Conservation (phyloP, 2,329 filamentous ascomycete genomes). For the Thermochaetoides dissita region DNA sequence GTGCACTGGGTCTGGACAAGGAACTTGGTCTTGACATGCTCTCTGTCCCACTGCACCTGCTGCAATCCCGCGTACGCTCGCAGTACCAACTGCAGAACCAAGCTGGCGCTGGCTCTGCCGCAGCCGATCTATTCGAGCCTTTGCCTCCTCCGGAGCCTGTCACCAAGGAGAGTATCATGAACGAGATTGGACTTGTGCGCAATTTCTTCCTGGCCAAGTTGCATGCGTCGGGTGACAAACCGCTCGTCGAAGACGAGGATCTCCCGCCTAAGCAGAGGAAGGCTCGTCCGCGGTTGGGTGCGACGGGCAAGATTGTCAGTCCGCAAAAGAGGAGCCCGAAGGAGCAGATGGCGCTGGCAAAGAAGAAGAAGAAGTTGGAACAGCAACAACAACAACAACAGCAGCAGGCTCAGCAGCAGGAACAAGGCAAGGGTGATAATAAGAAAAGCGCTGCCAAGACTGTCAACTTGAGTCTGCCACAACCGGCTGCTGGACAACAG, state of each 20-base stretch:
- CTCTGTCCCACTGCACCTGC: slow-evolving; percentile 81
- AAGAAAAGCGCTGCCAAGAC: no score
- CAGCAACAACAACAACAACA: slow-evolving; percentile 18
- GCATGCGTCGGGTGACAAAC: slow-evolving; percentile 66
- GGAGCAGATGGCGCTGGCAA: slow-evolving; percentile 69
- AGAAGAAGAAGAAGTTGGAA: slow-evolving; percentile 74
- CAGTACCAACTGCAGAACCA: slow-evolving; percentile 65
- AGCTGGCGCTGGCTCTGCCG: slow-evolving; percentile 35
- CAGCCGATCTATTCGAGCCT: slow-evolving; percentile 49
- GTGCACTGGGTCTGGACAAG: slow-evolving; percentile 78
- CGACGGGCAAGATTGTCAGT: slow-evolving; percentile 73
- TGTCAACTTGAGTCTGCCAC: background rate
- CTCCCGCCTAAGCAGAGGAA: slow-evolving; percentile 81
- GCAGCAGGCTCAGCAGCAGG: slow-evolving; percentile 34
- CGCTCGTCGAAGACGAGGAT: slow-evolving; percentile 87
- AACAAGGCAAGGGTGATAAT: no score
- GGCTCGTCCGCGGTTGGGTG: slow-evolving; percentile 49
- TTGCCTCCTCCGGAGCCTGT: slow-evolving; percentile 62
- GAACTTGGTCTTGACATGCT: slow-evolving; percentile 81
- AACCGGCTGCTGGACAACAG: no score
- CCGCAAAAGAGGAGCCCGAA: slow-evolving; percentile 71
- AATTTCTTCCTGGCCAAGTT: slow-evolving; percentile 87
- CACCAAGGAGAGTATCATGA: slow-evolving; percentile 60
- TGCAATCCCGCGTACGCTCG: slow-evolving; percentile 80
- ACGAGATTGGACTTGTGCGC: slow-evolving; percentile 75